Conservation (phyloP, 2,329 filamentous ascomycete genomes). For the Aaosphaeria arxii region DNA sequence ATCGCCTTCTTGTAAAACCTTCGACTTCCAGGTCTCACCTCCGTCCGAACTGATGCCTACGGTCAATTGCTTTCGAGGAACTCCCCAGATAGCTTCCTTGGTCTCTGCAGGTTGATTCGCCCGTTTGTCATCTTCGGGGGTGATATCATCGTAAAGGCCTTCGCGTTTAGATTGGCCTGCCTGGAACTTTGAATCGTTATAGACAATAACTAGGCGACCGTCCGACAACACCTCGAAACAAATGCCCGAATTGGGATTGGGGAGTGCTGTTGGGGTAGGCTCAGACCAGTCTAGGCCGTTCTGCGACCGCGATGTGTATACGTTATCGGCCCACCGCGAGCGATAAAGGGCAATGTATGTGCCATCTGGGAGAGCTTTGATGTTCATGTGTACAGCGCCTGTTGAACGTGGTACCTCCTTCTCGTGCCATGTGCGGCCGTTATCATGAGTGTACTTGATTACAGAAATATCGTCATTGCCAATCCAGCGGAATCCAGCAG, state of each 20-base stretch:
- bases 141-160: slow-evolving; percentile 47
- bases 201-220: slow-evolving; percentile 38
- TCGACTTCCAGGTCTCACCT: slow-evolving; percentile 38
- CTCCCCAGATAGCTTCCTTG: slow-evolving; percentile 45
- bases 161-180: slow-evolving; percentile 33
- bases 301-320: slow-evolving; percentile 41
- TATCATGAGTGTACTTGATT: slow-evolving; percentile 37
- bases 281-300: slow-evolving; percentile 41
- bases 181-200: slow-evolving; percentile 40
- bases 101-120: slow-evolving; percentile 36
- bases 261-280: slow-evolving; percentile 34
- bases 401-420: slow-evolving; percentile 35
- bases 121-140: slow-evolving; percentile 39
- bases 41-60: slow-evolving; percentile 37
- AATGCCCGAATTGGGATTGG: slow-evolving; percentile 47
- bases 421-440: slow-evolving; percentile 41
- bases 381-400: slow-evolving; percentile 47
- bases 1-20: slow-evolving; percentile 44
- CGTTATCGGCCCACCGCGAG: slow-evolving; percentile 45
- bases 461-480: slow-evolving; percentile 46
- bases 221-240: slow-evolving; percentile 38
- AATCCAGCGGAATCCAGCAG: slow-evolving; percentile 42
- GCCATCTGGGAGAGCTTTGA: slow-evolving; percentile 23
- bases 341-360: slow-evolving; percentile 41
- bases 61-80: slow-evolving; percentile 37